These are phyloP conservation scores for Huntiella decipiens DNA, from an alignment of 2,329 filamentous ascomycete species.

Conservation along the genomic window DNA sequence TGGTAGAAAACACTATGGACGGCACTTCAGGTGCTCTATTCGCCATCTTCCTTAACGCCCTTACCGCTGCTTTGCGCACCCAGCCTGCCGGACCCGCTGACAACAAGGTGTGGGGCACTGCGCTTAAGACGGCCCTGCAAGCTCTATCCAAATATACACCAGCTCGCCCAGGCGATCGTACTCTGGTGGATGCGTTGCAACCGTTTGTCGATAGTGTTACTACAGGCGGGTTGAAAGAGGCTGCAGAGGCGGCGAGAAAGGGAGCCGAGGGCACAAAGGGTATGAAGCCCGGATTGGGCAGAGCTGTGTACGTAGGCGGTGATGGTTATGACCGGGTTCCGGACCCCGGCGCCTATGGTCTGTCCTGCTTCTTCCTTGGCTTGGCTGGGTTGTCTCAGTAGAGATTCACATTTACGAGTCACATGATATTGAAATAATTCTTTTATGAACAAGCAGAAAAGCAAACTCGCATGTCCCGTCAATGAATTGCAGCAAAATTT, in stretches of 20 bases:
- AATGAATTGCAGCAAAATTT: slow-evolving; percentile 16
- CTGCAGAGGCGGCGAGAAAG: slow-evolving; percentile 54
- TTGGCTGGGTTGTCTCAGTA: slow-evolving; percentile 30
- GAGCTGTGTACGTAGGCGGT: slow-evolving; percentile 27
- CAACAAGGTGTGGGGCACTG: slow-evolving; percentile 35
- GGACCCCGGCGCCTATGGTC: slow-evolving; percentile 49
- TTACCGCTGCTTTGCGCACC: slow-evolving; percentile 42
- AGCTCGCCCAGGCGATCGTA: slow-evolving; percentile 73
- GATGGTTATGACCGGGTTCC: slow-evolving; percentile 29
- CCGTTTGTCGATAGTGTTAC: slow-evolving; percentile 65
- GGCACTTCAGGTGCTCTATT: slow-evolving; percentile 42
- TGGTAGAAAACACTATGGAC: slow-evolving; percentile 40
- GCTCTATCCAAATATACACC: slow-evolving; percentile 71
- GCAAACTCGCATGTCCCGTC: slow-evolving; percentile 12
- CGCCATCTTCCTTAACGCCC: slow-evolving; percentile 78
- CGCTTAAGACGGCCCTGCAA: slow-evolving; percentile 50
- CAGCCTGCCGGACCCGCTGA: slow-evolving; percentile 23
- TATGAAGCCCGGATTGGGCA: slow-evolving; percentile 75
- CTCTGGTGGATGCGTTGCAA: slow-evolving; percentile 71
- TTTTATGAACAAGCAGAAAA: slow-evolving; percentile 11
- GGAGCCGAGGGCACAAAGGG: slow-evolving; percentile 74
- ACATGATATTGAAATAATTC: background rate
- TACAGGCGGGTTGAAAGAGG: slow-evolving; percentile 48
- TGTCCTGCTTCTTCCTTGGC: slow-evolving; percentile 67
- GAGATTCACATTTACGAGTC: background rate